Conservation (phyloP, 148 eudicot genomes). For the Oxyria digyna region DNA sequence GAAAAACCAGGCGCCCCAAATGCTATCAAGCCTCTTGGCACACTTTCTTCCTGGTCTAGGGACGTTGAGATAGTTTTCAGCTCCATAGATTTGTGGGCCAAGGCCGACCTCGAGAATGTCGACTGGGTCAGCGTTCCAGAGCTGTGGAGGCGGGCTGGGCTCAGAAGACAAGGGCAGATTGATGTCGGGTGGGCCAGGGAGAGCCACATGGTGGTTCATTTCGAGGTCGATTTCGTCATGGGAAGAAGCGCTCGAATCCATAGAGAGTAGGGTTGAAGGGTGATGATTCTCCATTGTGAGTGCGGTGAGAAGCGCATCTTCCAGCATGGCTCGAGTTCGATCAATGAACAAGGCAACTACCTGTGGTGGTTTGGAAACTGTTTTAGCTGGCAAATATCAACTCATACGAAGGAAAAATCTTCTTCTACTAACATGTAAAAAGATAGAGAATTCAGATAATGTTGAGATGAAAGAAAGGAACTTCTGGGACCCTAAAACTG, state of each 20-base stretch:
- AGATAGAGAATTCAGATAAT: not conserved
- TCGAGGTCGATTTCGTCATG: conserved; percentile 57
- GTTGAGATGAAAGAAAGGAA: not conserved
- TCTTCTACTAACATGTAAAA: not conserved
- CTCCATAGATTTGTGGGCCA: conserved; percentile 46
- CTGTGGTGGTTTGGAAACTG: conserved; percentile 8
- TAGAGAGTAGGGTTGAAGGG: conserved; percentile 53
- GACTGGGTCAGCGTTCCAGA: conserved; percentile 28
- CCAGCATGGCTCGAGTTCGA: conserved; percentile 10
- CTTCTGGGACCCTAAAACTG: not conserved
- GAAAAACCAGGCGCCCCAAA: conserved; percentile 83
- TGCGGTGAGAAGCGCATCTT: conserved; percentile 19
- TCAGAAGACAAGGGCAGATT: conserved; percentile 49
- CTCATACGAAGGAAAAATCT: not conserved
- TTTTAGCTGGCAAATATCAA: not conserved
- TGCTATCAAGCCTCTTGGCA: conserved; percentile 56
- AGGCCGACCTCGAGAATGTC: conserved; percentile 51
- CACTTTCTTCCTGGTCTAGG: conserved; percentile 48
- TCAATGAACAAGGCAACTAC: not conserved
- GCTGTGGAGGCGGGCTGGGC: conserved; percentile 42
- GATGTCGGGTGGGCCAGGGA: conserved; percentile 48
- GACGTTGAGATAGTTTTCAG: conserved; percentile 28
- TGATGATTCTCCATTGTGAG: conserved; percentile 48
- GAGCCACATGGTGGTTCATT: conserved; percentile 45
- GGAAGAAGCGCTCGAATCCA: conserved; percentile 66